Conservation (phyloP, 163 green algal genomes). For the Coccomyxa subellipsoidea region DNA sequence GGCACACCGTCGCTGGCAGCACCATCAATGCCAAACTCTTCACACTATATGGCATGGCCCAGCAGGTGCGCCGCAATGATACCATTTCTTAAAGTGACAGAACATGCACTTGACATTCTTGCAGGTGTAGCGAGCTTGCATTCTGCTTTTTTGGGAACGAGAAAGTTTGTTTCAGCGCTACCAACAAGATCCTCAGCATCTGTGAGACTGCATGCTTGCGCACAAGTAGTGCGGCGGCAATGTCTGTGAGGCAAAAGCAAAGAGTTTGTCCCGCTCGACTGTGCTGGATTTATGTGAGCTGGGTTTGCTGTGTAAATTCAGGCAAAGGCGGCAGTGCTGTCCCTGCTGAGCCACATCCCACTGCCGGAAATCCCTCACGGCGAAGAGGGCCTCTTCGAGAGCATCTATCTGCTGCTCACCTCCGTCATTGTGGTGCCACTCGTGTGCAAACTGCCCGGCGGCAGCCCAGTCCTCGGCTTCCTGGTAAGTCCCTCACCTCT, state of each 20-base stretch:
- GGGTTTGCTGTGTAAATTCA: no score
- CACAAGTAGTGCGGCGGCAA: no score
- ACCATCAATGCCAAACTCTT: background rate
- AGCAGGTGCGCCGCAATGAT: background rate
- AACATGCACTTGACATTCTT: no score
- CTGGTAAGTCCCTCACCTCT: slow-evolving; percentile 71
- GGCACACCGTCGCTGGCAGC: background rate
- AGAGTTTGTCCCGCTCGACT: no score
- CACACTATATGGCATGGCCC: background rate
- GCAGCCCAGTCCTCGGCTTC: slow-evolving; percentile 95
- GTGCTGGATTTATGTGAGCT: no score
- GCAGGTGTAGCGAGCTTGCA: no score
- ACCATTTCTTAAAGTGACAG: no score
- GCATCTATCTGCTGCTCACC: slow-evolving; percentile 87
- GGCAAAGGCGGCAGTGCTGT: slow-evolving; percentile 10
- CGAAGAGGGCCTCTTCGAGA: slow-evolving; percentile 80
- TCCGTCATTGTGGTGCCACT: slow-evolving; percentile 85
- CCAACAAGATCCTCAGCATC: no score
- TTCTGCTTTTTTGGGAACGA: no score
- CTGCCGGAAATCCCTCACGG: slow-evolving; percentile 51
- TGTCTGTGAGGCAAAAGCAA: no score
- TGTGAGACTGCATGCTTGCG: no score
- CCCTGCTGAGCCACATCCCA: slow-evolving; percentile 30
- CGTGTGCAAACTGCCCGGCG: slow-evolving; percentile 86
- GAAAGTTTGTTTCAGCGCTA: no score